Conservation (phyloP, 768 basidiomycete genomes). For the Aureoboletus auriporus region DNA sequence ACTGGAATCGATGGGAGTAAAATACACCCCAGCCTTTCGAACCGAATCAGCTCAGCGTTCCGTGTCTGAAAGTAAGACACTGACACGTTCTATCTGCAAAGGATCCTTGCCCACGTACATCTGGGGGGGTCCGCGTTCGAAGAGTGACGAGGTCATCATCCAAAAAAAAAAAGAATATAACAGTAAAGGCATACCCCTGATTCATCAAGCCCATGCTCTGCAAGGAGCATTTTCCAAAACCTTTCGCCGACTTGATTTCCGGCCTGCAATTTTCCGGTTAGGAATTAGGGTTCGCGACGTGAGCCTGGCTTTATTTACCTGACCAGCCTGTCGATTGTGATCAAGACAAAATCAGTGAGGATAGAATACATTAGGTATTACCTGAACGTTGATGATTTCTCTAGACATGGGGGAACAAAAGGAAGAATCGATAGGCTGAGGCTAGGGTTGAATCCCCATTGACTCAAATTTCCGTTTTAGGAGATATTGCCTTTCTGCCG, state of each 20-base stretch:
- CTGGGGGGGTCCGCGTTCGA: constrained; percentile 32
- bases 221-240: constrained; percentile 87
- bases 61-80: constrained; percentile 16
- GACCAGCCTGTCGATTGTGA: constrained; percentile 50
- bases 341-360: constrained; percentile 6
- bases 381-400: constrained; percentile 84
- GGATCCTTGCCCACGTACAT: constrained; percentile 70
- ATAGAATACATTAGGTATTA: constrained; percentile 19
- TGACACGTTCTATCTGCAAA: constrained; percentile 68
- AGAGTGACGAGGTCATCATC: constrained; percentile 14
- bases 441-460: constrained; percentile 8
- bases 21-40: constrained; percentile 73
- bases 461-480: constrained; percentile 9
- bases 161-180: constrained; percentile 4
- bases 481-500: constrained; percentile 7
- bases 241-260: constrained; percentile 78
- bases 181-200: constrained; percentile 47
- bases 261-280: constrained; percentile 40
- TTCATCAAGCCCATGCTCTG: constrained; percentile 78
- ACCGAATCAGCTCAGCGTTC: not conserved
- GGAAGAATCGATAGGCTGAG: constrained; percentile 10
- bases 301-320: constrained; percentile 40
- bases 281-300: constrained; percentile 10
- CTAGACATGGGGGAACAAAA: constrained; percentile 49
- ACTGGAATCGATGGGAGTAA: constrained; percentile 59